Base-by-base conservation (phyloP, 305 asterid species). In the Solanum aculeatissimum region DNA sequence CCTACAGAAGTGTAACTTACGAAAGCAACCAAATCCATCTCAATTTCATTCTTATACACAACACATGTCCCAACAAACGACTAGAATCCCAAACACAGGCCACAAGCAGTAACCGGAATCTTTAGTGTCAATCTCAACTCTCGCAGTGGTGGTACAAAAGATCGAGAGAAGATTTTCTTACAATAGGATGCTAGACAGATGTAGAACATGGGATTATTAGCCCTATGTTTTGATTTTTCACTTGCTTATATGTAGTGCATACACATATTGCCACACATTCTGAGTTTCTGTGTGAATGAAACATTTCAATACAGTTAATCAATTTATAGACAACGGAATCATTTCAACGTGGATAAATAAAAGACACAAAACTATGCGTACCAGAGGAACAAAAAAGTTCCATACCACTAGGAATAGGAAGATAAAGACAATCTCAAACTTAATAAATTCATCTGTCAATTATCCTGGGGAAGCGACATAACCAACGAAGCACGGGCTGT, bases 11-110 rank as follows among this genome's bases (percentile, higher is more conserved):
- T 9, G 63, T 71, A 83, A 85, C 86, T 88, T 85, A 83, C 90
- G 86, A 82, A 90, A 89, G 84, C 89, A 21, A 21, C 65, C 21
- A 58, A 21, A 21, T 58, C 15, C 86, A 81, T 79, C 89, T 86
- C 89, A 74, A 77, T 85, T 62, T 86, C 91, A 87, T 72, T 57
- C 84, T 81, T 83, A 69, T 63, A 86, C 88, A 66, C 86, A 87
- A 85, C 75, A 87, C 85, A 74, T 84, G 43, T 80, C 88, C 43
- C 79, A 75, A 60, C 66, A 43, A 57, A 25, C 15, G 1, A 58
- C 29, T 21, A 7, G 29, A 58, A 58, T 58, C 65, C 1, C 65
- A n/a, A 58, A 58, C 4, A 58, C 29, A 58, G 15, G 29, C 29
- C 65, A 58, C 65, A n/a, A 21, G 29, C 29, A 10, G 65, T 21